Evolutionary conservation across 2,329 filamentous ascomycete genomes (phyloP).

Genomic region (Cordyceps farinosa): DNA sequence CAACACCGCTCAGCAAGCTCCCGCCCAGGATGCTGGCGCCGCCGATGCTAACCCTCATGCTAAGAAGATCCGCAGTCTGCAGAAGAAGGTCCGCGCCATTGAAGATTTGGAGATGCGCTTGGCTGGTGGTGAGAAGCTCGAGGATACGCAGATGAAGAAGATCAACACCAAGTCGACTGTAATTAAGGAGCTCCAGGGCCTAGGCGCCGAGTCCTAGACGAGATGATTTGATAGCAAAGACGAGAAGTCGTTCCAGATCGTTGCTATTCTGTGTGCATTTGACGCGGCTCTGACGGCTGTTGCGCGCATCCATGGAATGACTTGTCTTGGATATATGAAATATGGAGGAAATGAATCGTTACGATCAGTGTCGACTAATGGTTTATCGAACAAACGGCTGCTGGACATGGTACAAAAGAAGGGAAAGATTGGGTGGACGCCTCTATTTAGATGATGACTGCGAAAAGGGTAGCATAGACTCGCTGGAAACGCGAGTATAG

Average conservation of each 20-base stretch:
- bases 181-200: slow-evolving; percentile 71
- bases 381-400: neutral
- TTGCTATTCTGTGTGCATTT: neutral
- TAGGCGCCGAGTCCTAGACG: slow-evolving; percentile 38
- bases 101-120: slow-evolving; percentile 97
- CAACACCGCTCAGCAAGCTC: slow-evolving; percentile 24
- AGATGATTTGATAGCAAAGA: neutral
- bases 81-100: slow-evolving; percentile 97
- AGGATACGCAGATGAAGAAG: slow-evolving; percentile 98
- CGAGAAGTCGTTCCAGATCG: neutral
- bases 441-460: slow-evolving; percentile 12
- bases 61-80: slow-evolving; percentile 88
- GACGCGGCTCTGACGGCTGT: neutral
- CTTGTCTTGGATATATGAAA: slow-evolving; percentile 14
- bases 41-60: slow-evolving; percentile 67
- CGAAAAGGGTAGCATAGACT: slow-evolving; percentile 18
- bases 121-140: slow-evolving; percentile 90
- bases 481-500: slow-evolving; percentile 18
- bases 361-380: neutral
- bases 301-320: neutral
- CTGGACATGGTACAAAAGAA: slow-evolving; percentile 3
- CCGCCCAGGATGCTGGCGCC: slow-evolving; percentile 39
- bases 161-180: slow-evolving; percentile 85
- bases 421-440: neutral
- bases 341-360: neutral